Evolutionary conservation across 1,139 yeast genomes (phyloP), one percentile per base, ranked within the genome.

Genomic region (Protomyces inouyei): DNA sequence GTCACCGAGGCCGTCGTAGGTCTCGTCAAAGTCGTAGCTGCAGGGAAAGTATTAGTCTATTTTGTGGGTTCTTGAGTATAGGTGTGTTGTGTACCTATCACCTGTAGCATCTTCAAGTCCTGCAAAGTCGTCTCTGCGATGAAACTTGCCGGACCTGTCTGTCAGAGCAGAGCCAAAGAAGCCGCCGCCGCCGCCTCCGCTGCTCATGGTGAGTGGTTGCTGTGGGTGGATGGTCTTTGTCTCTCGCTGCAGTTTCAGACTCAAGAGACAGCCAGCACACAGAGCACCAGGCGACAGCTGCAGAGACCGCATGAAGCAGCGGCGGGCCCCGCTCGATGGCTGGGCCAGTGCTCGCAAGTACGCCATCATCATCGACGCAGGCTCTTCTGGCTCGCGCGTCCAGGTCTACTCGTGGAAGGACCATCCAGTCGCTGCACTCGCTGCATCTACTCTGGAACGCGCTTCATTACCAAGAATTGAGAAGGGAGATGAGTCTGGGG

Each of bases 331-430:
- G 4, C 48, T 59, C 12, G 57, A 40, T 36, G 28, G 21, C 16
- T 63, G 65, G 65, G 61, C 61, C 21, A 28, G 35, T 14, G 57
- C 55, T 28, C 36, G 61, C 12, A 85, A 85, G 71, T 88, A 86
- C 73, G 82, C 88, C 2, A 82, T 89, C 1, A 80, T 89, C 10
- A 84, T 89, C 23, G 96, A 89, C 72, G 87, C 95, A 0, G 96
- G 96, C 0, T 87, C 95, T 1, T 85, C 84, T 56, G 96, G 96
- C 0, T 85, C 95, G 0, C 76, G 96, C 16, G 87, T 87, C 0
- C 87, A 82, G 71, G 81, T 89, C 1, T 89, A 89, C 73, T 80
- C 81, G 66, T 87, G 90, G 88, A 76, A 83, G 25, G 63, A 55
- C 37, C 54, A 53, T 35, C 25, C 57, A 10, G 35, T 38, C 14